Conservation (phyloP, 2,329 filamentous ascomycete species). For the Botrytis fabae region DNA sequence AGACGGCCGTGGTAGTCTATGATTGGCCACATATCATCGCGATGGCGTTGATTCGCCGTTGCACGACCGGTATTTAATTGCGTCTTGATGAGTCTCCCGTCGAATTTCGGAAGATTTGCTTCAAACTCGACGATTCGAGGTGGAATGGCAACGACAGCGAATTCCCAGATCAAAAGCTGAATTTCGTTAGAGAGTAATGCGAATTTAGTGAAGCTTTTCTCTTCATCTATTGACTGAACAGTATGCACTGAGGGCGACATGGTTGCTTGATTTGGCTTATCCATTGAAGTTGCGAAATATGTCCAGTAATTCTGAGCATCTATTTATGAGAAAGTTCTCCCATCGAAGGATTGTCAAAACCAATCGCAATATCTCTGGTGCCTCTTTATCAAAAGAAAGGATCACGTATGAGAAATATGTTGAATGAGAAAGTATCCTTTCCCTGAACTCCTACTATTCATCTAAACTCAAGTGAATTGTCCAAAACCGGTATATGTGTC, state of each 20-base stretch:
- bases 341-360: neutral
- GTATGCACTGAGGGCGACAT: no score
- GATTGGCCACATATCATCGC: neutral
- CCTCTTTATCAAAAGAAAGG: neutral
- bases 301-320: neutral
- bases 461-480: neutral
- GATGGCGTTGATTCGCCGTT: neutral
- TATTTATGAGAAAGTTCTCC: neutral
- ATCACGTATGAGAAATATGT: neutral
- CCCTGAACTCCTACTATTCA: neutral
- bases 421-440: neutral
- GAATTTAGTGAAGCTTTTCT: neutral
- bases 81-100: accelerated
- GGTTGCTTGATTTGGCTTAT: neutral
- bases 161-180: neutral
- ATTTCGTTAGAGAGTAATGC: neutral
- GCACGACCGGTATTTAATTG: neutral
- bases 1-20: neutral
- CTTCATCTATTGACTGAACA: neutral
- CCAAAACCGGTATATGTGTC: neutral
- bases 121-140: neutral
- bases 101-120: neutral
- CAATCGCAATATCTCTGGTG: no score
- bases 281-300: neutral
- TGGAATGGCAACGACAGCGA: neutral